Conservation (phyloP, 2,329 filamentous ascomycete species). For the Fusarium anguioides region DNA sequence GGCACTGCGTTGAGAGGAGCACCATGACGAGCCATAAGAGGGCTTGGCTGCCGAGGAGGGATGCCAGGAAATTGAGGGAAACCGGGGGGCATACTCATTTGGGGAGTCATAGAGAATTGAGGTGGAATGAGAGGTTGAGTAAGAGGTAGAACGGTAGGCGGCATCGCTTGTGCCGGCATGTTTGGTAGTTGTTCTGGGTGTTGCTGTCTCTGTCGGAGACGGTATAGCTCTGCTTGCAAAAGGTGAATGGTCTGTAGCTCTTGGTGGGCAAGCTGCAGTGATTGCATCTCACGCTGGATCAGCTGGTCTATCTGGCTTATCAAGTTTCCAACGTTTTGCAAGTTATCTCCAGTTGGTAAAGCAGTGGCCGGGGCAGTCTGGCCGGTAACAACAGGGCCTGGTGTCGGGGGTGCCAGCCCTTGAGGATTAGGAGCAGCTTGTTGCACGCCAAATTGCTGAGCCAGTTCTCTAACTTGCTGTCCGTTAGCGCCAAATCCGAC, state of each 20-base stretch:
- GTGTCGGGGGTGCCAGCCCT: constrained; percentile 33
- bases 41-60: constrained; percentile 53
- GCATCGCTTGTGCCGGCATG: constrained; percentile 23
- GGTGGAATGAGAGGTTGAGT: constrained; percentile 27
- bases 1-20: constrained; percentile 58
- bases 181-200: constrained; percentile 45
- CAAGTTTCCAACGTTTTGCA: constrained; percentile 66
- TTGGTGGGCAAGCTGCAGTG: constrained; percentile 70
- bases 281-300: constrained; percentile 73
- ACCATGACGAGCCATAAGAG: constrained; percentile 61
- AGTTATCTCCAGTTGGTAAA: constrained; percentile 45
- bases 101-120: constrained; percentile 30
- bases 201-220: constrained; percentile 67
- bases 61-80: constrained; percentile 41
- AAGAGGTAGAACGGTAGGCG: constrained; percentile 17
- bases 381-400: constrained; percentile 23
- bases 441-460: constrained; percentile 68
- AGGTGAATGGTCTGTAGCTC: constrained; percentile 76
- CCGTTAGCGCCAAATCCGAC: constrained; percentile 81
- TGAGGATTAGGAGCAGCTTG: constrained; percentile 45
- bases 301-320: constrained; percentile 75
- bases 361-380: constrained; percentile 34
- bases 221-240: constrained; percentile 74
- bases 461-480: constrained; percentile 74
- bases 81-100: constrained; percentile 25